Evolutionary conservation across 257 asterid genomes (phyloP).

Genomic region (Przewalskia tangutica): DNA sequence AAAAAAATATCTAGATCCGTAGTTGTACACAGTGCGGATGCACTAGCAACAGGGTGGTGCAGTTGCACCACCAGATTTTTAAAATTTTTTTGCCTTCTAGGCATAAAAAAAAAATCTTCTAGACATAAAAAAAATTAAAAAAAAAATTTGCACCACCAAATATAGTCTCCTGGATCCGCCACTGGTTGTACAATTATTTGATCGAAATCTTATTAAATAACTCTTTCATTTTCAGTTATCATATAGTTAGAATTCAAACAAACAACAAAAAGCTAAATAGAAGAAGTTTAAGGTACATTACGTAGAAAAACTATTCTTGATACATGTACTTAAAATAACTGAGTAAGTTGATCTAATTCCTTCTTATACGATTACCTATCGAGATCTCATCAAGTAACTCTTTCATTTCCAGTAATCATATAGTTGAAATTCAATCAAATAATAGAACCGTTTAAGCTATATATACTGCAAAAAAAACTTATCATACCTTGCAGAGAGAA

Average conservation of each 20-base stretch:
- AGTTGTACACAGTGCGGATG: too few relatives aligned
- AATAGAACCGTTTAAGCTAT: too few relatives aligned
- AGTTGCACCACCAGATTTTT: too few relatives aligned
- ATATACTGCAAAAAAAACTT: not conserved
- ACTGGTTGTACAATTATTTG: not conserved
- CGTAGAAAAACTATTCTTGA: not conserved
- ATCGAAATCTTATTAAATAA: not conserved
- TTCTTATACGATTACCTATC: too few relatives aligned
- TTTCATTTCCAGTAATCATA: not conserved
- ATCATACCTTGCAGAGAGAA: slow-evolving; percentile 42
- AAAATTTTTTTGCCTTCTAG: too few relatives aligned
- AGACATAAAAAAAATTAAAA: too few relatives aligned
- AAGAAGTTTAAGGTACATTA: not conserved
- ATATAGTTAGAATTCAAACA: not conserved
- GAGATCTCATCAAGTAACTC: not conserved
- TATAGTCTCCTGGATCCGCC: too few relatives aligned
- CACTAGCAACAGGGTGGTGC: too few relatives aligned
- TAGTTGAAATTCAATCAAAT: not conserved
- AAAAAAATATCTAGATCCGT: not conserved
- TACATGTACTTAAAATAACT: not conserved
- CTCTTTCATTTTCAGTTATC: not conserved
- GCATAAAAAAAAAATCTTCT: too few relatives aligned
- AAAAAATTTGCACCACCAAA: too few relatives aligned
- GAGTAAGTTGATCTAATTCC: not conserved
- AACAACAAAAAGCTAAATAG: not conserved